A percentile compares a stretch with the other conserved stretches of the same genome.
Conservation (phyloP, 768 basidiomycete genomes). For the Macrolepiota fuliginosa region DNA sequence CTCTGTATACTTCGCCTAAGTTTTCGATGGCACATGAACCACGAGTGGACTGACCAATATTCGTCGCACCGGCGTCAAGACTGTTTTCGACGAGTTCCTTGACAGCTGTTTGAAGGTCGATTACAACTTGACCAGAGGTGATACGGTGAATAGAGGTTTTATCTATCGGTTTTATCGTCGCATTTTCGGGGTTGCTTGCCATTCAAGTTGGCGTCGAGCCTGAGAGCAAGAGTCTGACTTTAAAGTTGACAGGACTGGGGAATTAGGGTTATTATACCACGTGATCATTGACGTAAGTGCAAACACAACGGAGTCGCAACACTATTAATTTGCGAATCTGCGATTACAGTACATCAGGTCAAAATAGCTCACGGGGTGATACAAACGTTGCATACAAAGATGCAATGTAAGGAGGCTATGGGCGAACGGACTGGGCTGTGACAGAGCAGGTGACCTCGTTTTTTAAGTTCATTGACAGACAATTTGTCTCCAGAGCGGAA, state of each 20-base stretch:
- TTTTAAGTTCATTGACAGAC: background rate
- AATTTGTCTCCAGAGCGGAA: background rate
- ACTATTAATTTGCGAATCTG: too few species aligned
- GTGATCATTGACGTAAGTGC: too few species aligned
- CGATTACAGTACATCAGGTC: too few species aligned
- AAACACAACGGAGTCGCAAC: too few species aligned
- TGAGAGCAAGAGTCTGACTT: background rate
- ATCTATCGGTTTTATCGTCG: constrained; percentile 65
- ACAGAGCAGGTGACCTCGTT: too few species aligned
- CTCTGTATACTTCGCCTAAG: constrained; percentile 46
- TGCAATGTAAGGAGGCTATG: too few species aligned
- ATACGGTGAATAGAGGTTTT: constrained; percentile 78
- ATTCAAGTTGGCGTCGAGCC: background rate
- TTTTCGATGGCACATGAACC: too few species aligned
- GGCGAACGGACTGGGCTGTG: too few species aligned
- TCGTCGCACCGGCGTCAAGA: constrained; percentile 87
- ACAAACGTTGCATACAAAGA: too few species aligned
- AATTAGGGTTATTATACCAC: too few species aligned
- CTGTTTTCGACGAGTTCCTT: constrained; percentile 98
- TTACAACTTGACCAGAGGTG: constrained; percentile 92
- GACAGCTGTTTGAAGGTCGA: constrained; percentile 90
- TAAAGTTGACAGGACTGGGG: background rate
- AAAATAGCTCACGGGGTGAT: too few species aligned
- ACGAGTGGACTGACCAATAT: constrained; percentile 56
- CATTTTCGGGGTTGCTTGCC: background rate